Evolutionary conservation across 495 filamentous ascomycete species (phyloP).

Genomic region (Annulohypoxylon nitens): DNA sequence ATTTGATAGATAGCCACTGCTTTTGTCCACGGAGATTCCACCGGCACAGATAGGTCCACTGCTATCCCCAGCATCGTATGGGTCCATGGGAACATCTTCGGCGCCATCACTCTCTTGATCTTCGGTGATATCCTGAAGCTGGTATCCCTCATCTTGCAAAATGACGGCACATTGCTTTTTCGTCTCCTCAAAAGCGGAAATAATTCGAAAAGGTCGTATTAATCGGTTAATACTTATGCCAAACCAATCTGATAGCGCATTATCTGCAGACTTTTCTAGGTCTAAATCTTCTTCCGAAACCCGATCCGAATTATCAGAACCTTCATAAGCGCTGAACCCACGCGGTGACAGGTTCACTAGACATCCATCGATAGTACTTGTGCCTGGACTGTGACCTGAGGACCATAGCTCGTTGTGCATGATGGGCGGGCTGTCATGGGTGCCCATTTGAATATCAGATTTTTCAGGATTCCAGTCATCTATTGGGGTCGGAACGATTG

Average conservation of each 20-base stretch:
- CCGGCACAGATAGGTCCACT: neutral
- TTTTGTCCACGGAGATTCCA: neutral
- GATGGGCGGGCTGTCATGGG: neutral
- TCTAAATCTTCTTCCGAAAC: slow-evolving; percentile 21
- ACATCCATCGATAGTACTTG: neutral
- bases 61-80: slow-evolving; percentile 19
- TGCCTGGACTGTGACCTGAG: neutral
- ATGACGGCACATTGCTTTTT: slow-evolving; percentile 22
- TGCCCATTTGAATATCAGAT: neutral
- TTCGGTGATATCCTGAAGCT: neutral
- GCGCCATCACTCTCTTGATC: neutral
- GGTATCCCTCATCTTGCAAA: slow-evolving; percentile 23
- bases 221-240: slow-evolving; percentile 27
- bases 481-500: neutral
- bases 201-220: slow-evolving; percentile 12
- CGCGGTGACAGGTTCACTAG: neutral
- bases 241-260: slow-evolving; percentile 27
- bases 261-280: slow-evolving; percentile 24
- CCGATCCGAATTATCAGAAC: neutral
- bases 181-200: slow-evolving; percentile 21
- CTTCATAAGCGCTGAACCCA: neutral
- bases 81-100: slow-evolving; percentile 11
- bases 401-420: neutral
- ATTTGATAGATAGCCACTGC: neutral
- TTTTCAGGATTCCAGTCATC: neutral